Evolutionary conservation across 306 rosid genomes (phyloP), one percentile per base, ranked within the genome.

Genomic region (Calophaca sinica): DNA sequence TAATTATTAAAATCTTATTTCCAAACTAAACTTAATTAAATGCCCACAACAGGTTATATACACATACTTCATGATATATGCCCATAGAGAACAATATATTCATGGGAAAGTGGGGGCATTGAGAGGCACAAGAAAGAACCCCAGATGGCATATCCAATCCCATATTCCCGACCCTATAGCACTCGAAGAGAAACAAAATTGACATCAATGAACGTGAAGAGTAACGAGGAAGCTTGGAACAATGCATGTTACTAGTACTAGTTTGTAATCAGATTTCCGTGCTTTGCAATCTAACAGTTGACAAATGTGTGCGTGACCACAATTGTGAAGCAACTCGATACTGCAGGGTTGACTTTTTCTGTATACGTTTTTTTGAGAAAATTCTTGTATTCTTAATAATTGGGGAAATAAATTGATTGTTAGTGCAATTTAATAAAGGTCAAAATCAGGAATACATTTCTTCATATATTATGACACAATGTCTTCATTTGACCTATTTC

Each of bases 221-320:
- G 78, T 74, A 60, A 63, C 8, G 73, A 5, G 20, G 79, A 88
- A 80, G 86, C 74, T 80, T 65, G 81, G 87, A 79, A 86, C 60
- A 70, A 71, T 54, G 81, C 57, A 82, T 54, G 59, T 46, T 20
- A 20, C 1, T n/a, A n/a, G n/a, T n/a, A n/a, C n/a, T n/a, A 82
- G 62, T 15, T 62, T 59, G 7, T 11, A 44, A n/a, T 71, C 26
- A 20, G 49, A 69, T 77, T 60, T 36, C 15, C 10, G 46, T 58
- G 60, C 61, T 45, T 71, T 66, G 49, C 83, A 68, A 68, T 58
- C 78, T 67, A 3, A 4, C 41, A 31, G 74, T 68, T 45, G 67
- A 74, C 36, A 62, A 55, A 38, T 70, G 35, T 53, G 64, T 13
- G 66, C 9, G 73, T 77, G 85, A 80, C 87, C 85, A 73, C 79